A percentile compares a stretch with the other conserved stretches of the same genome.
These are phyloP conservation scores for Guadua angustifolia DNA, from an alignment of 176 grass and related monocot genomes.

Conservation along the genomic window DNA sequence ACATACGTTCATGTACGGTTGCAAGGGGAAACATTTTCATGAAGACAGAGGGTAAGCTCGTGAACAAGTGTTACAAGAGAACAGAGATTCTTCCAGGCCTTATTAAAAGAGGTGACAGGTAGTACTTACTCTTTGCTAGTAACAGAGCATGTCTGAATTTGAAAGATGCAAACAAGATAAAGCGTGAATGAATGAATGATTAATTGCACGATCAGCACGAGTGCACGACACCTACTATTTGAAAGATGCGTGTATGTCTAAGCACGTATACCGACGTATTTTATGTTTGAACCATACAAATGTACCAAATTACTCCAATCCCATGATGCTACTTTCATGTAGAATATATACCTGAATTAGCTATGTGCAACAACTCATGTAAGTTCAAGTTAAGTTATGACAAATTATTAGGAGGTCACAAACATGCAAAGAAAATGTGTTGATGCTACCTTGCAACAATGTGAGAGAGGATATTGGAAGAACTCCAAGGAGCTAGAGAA, in stretches of 20 bases:
- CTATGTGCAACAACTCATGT: neutral
- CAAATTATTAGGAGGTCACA: neutral
- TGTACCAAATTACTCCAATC: neutral
- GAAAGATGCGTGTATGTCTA: neutral
- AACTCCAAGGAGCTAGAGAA: constrained; percentile 39
- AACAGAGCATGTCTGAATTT: neutral
- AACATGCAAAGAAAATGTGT: neutral
- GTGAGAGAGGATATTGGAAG: constrained; percentile 22
- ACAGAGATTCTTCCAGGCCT: neutral
- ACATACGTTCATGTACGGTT: neutral
- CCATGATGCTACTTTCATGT: neutral
- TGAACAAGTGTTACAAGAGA: neutral
- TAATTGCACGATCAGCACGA: neutral
- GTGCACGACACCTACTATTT: constrained; percentile 20
- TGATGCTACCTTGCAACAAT: constrained; percentile 56
- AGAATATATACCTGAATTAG: neutral
- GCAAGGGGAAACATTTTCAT: neutral
- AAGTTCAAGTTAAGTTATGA: neutral
- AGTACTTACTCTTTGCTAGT: neutral
- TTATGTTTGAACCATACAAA: neutral
- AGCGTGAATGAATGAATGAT: neutral
- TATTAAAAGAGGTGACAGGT: neutral
- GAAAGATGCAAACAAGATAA: neutral
- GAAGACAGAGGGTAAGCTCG: neutral
- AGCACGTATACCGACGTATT: neutral